A percentile compares a stretch with the other conserved stretches of the same genome.
Conservation (phyloP, 1,284 basidiomycete species). For the Trichosporon asahii region DNA sequence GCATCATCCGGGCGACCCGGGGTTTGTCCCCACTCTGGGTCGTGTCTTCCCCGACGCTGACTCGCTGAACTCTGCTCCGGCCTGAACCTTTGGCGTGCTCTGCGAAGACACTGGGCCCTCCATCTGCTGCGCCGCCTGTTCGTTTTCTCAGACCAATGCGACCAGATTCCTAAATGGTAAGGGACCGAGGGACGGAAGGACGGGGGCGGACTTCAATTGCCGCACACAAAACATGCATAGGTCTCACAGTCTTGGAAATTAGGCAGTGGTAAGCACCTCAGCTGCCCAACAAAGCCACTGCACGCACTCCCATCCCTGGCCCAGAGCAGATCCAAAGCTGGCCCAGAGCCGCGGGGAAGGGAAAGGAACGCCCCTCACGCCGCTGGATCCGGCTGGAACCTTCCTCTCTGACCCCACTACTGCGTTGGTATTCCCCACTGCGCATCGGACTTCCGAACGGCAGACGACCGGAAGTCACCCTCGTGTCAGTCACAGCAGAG, state of each 20-base stretch:
- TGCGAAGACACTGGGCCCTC: too few relatives aligned
- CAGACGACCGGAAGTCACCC: background rate
- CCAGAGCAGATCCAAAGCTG: too few relatives aligned
- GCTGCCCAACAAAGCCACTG: too few relatives aligned
- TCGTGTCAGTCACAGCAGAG: background rate
- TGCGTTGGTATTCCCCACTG: background rate
- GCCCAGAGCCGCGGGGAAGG: background rate
- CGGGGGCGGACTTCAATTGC: background rate
- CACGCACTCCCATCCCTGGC: background rate
- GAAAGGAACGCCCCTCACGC: background rate
- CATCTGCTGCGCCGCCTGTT: background rate
- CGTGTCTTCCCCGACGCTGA: background rate
- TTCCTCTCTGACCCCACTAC: background rate
- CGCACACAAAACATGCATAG: background rate
- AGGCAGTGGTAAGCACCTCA: background rate
- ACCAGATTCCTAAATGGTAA: too few relatives aligned
- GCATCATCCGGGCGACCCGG: background rate
- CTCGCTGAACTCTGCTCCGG: background rate
- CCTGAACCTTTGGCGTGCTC: background rate
- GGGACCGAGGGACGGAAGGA: background rate
- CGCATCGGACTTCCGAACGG: background rate
- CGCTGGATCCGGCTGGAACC: constrained; percentile 1
- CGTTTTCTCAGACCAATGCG: too few relatives aligned
- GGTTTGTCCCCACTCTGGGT: background rate
- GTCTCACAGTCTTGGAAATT: background rate